Base-by-base conservation (phyloP, 768 basidiomycete species). In the Lentinula sp. region DNA sequence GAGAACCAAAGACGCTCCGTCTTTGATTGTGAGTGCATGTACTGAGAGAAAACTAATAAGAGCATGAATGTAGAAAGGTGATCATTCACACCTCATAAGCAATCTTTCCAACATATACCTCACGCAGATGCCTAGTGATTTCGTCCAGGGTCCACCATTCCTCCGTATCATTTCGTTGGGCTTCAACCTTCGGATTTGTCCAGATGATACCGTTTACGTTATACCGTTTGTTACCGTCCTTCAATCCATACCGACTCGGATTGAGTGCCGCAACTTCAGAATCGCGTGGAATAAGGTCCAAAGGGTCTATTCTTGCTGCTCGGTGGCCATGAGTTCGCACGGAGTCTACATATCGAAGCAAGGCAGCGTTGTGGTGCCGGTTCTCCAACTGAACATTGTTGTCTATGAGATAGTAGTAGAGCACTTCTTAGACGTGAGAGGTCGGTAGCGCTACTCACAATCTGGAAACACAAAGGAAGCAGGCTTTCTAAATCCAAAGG, bases 1-100 rank as follows among this genome's bases (percentile, higher is more conserved):
- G 92, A 89, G 74, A 95, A 95, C 93, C 93, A 96, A 5, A 91
- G 78, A 0, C 91, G 81, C 73, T 94, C 93, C 0, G 86, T 89
- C 76, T 92, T 93, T 61, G 83, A 87, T 0, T 90, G 87, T 12
- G 90, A 88, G 71, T 95, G 91, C 90, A 93, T 92, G 61, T 87
- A 94, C 81, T 80, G 60, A 12, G 36, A 46, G 20, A 33, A 50
- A 55, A 42, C 3, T 2, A 23, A 32, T 10, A 28, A 28, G 35
- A 16, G 35, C 49, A 59, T 45, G 20, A 9, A n/a, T 13, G 36
- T 52, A 37, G 20, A 48, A 13, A 0, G 20, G 7, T 54, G 54
- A 62, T 23, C 35, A 60, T 0, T 61, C 73, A 13, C n/a, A 81
- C 79, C 73, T 97, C 95, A 68, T 95, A 92, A 0, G 90, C 93